Evolutionary conservation across 495 filamentous ascomycete genomes (phyloP).

Genomic region (Schizothecium vesticola): DNA sequence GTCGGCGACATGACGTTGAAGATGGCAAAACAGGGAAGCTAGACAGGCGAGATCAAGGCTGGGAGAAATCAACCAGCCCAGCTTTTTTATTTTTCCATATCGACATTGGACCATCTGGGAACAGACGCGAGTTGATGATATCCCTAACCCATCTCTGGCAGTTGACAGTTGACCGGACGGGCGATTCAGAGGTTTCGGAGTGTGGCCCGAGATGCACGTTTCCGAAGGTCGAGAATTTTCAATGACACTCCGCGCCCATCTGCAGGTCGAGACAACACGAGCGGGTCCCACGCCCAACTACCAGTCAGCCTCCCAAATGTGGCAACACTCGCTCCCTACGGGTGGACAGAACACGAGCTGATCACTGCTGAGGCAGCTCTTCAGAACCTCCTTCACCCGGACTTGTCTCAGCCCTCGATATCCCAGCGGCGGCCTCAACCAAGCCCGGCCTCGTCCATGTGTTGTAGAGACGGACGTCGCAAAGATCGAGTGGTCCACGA

Average conservation of each 20-base stretch:
- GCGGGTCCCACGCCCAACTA: background rate
- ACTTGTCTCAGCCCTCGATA: background rate
- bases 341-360: background rate
- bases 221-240: background rate
- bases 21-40: conserved; percentile 6
- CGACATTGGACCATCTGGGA: background rate
- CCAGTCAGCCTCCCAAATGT: background rate
- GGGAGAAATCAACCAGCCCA: background rate
- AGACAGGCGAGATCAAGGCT: background rate
- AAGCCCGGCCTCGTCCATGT: background rate
- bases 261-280: background rate
- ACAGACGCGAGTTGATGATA: background rate
- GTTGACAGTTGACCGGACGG: background rate
- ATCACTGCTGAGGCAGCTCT: background rate
- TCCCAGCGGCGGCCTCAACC: background rate
- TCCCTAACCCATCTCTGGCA: background rate
- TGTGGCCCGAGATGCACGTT: background rate
- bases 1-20: conserved; percentile 2
- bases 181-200: background rate
- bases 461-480: background rate
- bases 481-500: background rate
- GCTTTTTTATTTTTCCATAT: background rate
- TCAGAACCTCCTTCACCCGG: background rate
- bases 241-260: background rate
- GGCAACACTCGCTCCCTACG: background rate